These are phyloP conservation scores for Pharus latifolius DNA, from an alignment of 176 grass and related monocot species.

Conservation along the genomic window DNA sequence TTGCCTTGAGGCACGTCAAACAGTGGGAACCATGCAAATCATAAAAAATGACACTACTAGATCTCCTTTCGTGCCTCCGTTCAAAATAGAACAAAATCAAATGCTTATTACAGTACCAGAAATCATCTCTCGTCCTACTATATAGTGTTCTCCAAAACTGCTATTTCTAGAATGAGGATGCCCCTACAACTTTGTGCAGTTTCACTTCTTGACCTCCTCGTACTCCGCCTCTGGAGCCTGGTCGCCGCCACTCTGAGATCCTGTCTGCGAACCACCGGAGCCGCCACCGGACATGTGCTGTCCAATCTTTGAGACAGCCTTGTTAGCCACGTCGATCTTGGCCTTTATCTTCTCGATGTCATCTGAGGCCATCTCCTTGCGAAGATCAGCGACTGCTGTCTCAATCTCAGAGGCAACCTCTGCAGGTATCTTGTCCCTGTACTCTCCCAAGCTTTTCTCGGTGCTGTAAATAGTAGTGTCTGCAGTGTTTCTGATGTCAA, in stretches of 20 bases:
- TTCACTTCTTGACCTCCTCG: slow-evolving; percentile 29
- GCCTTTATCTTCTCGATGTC: slow-evolving; percentile 21
- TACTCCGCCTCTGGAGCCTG: slow-evolving; percentile 28
- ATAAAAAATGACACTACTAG: too few species aligned
- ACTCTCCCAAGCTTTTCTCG: slow-evolving; percentile 42
- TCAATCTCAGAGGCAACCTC: slow-evolving; percentile 32
- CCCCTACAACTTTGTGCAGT: too few species aligned
- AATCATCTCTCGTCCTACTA: too few species aligned
- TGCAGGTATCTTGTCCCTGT: slow-evolving; percentile 20
- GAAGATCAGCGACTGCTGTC: background rate
- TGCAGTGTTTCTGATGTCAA: slow-evolving; percentile 23
- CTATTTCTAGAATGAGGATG: too few species aligned
- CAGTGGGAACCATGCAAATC: too few species aligned
- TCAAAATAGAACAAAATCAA: too few species aligned
- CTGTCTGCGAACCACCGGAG: background rate
- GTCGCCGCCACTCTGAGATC: slow-evolving; percentile 5
- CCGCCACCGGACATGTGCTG: slow-evolving; percentile 28
- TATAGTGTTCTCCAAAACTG: too few species aligned
- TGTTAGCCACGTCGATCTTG: slow-evolving; percentile 25
- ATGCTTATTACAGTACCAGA: too few species aligned
- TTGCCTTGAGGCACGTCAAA: too few species aligned
- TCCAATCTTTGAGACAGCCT: slow-evolving; percentile 14
- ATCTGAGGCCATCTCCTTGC: slow-evolving; percentile 23
- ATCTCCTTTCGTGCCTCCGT: too few species aligned
- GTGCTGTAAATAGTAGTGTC: slow-evolving; percentile 31